Evolutionary conservation across 1,284 basidiomycete species (phyloP).

Genomic region (Cryptococcus depauperatus): DNA sequence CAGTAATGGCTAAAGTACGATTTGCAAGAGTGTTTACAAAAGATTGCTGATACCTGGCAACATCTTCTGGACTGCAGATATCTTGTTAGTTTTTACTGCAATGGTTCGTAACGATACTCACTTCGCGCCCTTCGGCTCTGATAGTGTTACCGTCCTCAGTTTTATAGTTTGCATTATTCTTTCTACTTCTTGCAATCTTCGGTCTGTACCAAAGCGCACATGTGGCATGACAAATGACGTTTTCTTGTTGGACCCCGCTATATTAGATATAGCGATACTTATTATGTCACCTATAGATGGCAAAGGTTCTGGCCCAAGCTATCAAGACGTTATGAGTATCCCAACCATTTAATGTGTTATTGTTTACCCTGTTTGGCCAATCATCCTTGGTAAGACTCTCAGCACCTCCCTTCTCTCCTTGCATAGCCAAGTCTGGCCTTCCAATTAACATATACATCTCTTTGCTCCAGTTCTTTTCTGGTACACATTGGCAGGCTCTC

Average conservation of each 20-base stretch:
- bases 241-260: constrained; percentile 7
- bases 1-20: constrained; percentile 72
- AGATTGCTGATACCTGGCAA: constrained; percentile 59
- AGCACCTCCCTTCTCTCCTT: background rate
- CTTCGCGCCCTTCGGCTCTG: constrained; percentile 65
- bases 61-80: constrained; percentile 24
- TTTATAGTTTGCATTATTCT: constrained; percentile 74
- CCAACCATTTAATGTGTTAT: too few relatives aligned
- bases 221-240: constrained; percentile 45
- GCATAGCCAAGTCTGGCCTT: constrained; percentile 60
- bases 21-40: constrained; percentile 70
- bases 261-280: too few relatives aligned
- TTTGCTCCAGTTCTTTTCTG: constrained; percentile 62
- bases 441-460: constrained; percentile 67
- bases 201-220: constrained; percentile 77
- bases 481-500: constrained; percentile 67
- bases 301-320: constrained; percentile 9
- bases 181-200: constrained; percentile 74
- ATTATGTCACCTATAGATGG: constrained; percentile 22
- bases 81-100: background rate
- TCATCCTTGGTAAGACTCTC: constrained; percentile 11
- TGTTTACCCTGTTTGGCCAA: constrained; percentile 15
- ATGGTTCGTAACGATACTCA: constrained; percentile 40
- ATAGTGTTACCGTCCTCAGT: constrained; percentile 57
- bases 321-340: too few relatives aligned